Conservation (phyloP, 805 yeast species). For the Saccharomycopsis vini region DNA sequence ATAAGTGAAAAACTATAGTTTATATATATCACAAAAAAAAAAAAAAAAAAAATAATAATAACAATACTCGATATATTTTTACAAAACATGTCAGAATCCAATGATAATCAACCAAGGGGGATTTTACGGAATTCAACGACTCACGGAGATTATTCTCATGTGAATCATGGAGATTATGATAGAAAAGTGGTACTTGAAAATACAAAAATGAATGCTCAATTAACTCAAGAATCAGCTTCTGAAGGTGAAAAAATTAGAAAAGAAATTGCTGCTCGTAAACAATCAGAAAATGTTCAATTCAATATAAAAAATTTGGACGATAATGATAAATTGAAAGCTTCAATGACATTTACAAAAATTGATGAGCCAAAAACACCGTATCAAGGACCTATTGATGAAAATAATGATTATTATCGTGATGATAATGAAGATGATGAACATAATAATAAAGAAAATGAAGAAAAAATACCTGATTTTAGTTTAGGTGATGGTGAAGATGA, state of each 20-base stretch:
- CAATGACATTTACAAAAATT: slow-evolving; percentile 52
- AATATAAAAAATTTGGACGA: slow-evolving; percentile 69
- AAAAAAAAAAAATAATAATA: no score
- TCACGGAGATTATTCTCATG: slow-evolving; percentile 10
- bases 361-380: slow-evolving; percentile 96
- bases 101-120: slow-evolving; percentile 20
- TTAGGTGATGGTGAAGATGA: slow-evolving; percentile 48
- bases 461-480: slow-evolving; percentile 36
- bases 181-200: slow-evolving; percentile 72
- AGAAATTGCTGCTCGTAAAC: slow-evolving; percentile 33
- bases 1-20: no score
- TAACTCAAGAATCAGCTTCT: slow-evolving; percentile 26
- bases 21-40: no score
- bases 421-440: slow-evolving; percentile 50
- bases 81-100: no score
- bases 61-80: no score
- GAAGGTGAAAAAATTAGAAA: slow-evolving; percentile 41
- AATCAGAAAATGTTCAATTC: slow-evolving; percentile 51
- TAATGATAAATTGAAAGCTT: slow-evolving; percentile 33
- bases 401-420: slow-evolving; percentile 66
- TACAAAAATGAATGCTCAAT: slow-evolving; percentile 64
- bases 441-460: slow-evolving; percentile 15
- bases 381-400: slow-evolving; percentile 72
- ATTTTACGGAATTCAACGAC: slow-evolving; percentile 18
- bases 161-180: slow-evolving; percentile 11